phyloP scores from a whole-genome alignment of 139 green algal genomes.

The Coelastrella sp. region DNA sequence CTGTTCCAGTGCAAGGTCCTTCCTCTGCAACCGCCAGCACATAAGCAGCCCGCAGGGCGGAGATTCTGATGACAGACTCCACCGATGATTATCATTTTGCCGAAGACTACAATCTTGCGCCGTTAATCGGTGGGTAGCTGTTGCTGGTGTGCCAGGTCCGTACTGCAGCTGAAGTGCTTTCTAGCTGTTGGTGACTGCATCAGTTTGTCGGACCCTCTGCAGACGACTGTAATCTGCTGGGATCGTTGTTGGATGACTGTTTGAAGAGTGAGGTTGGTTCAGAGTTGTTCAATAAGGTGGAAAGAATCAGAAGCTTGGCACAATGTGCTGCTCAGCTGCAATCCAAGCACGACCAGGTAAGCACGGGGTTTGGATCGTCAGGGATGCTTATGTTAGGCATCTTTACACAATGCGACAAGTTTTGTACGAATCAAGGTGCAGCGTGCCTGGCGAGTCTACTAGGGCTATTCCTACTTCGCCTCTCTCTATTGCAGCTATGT shows the following conservation, averaged over 20 bases:
- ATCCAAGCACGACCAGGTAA: conserved; percentile 69
- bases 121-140: background rate
- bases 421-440: too few relatives aligned
- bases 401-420: too few relatives aligned
- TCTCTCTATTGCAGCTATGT: too few relatives aligned
- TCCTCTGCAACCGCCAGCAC: too few relatives aligned
- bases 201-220: background rate
- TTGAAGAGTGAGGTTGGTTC: conserved; percentile 86
- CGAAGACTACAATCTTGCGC: conserved; percentile 18
- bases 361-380: too few relatives aligned
- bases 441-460: background rate
- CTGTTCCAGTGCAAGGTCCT: too few relatives aligned
- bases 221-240: conserved; percentile 84
- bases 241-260: conserved; percentile 84
- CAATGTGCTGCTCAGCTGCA: conserved; percentile 68
- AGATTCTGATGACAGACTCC: conserved; percentile 30
- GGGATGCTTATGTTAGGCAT: too few relatives aligned
- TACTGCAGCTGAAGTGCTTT: too few relatives aligned
- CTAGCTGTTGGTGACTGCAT: background rate
- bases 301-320: conserved; percentile 73
- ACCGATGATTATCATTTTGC: conserved; percentile 48
- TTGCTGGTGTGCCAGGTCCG: too few relatives aligned
- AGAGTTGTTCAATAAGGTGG: conserved; percentile 83
- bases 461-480: too few relatives aligned
- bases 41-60: background rate